phyloP scores from a whole-genome alignment of 2,329 filamentous ascomycete genomes.

The Chaetomium olivaceum region DNA sequence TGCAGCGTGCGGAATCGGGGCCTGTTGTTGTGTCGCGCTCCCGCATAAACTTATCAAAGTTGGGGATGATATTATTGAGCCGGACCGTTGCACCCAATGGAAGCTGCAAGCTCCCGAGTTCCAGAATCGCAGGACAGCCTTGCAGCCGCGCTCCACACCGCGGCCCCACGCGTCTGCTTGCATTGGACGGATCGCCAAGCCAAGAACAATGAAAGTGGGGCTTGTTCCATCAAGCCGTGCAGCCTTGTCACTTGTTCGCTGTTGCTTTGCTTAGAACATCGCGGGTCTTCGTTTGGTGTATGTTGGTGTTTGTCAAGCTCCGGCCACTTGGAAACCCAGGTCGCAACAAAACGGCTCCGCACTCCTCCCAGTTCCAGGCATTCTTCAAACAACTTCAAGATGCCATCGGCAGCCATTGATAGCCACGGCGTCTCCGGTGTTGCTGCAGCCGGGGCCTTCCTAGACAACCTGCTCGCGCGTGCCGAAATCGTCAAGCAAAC shows the following conservation, averaged over 20 bases:
- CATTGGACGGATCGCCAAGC: neutral
- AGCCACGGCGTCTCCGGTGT: conserved; percentile 56
- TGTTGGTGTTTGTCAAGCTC: neutral
- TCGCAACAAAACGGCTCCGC: neutral
- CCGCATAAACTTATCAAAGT: conserved; percentile 26
- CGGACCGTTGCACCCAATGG: neutral
- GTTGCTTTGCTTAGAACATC: neutral
- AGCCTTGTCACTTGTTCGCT: conserved; percentile 18
- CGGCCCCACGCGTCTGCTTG: conserved; percentile 8
- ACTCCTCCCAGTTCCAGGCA: neutral
- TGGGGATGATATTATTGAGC: neutral
- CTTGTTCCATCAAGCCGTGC: neutral
- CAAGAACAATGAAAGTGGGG: neutral
- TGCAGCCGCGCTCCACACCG: conserved; percentile 18
- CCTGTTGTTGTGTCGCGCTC: conserved; percentile 28
- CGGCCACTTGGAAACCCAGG: neutral
- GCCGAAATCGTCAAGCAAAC: conserved; percentile 61
- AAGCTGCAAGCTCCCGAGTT: conserved; percentile 12
- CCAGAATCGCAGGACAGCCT: conserved; percentile 21
- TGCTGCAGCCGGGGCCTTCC: conserved; percentile 52
- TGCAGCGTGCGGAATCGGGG: conserved; percentile 23
- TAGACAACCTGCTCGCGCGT: conserved; percentile 59
- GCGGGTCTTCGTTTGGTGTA: neutral
- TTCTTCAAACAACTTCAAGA: conserved; percentile 33
- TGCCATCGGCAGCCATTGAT: conserved; percentile 52